phyloP scores from a whole-genome alignment of 805 yeast genomes.

The Ogataea nitratoaversa region DNA sequence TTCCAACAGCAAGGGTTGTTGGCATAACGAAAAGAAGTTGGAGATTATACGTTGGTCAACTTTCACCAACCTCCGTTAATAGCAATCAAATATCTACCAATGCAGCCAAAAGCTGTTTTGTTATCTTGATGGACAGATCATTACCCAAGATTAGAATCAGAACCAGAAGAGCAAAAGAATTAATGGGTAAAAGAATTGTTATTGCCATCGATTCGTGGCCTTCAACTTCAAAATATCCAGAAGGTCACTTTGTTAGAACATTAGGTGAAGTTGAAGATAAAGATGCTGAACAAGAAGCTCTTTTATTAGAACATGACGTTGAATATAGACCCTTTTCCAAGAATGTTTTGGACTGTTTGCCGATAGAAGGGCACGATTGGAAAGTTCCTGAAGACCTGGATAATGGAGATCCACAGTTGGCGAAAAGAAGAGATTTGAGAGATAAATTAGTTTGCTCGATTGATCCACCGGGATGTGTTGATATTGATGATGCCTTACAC shows the following conservation, averaged over 20 bases:
- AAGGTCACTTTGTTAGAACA: slow-evolving; percentile 89
- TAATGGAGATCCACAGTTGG: slow-evolving; percentile 49
- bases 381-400: slow-evolving; percentile 66
- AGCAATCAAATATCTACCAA: slow-evolving; percentile 50
- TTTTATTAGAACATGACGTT: slow-evolving; percentile 89
- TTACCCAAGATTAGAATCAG: slow-evolving; percentile 83
- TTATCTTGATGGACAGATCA: slow-evolving; percentile 81
- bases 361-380: slow-evolving; percentile 93
- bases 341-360: slow-evolving; percentile 87
- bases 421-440: slow-evolving; percentile 77
- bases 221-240: slow-evolving; percentile 73
- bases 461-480: slow-evolving; percentile 98
- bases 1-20: slow-evolving; percentile 93
- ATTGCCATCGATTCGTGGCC: slow-evolving; percentile 95
- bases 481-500: slow-evolving; percentile 97
- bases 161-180: slow-evolving; percentile 79
- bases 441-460: slow-evolving; percentile 89
- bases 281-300: slow-evolving; percentile 94
- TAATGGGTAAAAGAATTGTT: slow-evolving; percentile 86
- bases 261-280: slow-evolving; percentile 89
- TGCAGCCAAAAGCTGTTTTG: slow-evolving; percentile 75
- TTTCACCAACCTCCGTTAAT: slow-evolving; percentile 69
- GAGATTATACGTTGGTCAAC: slow-evolving; percentile 94
- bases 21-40: slow-evolving; percentile 87
- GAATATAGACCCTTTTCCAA: slow-evolving; percentile 95